These are phyloP conservation scores for Aegle marmelos DNA, from an alignment of 345 rosid genomes.

Conservation along the genomic window DNA sequence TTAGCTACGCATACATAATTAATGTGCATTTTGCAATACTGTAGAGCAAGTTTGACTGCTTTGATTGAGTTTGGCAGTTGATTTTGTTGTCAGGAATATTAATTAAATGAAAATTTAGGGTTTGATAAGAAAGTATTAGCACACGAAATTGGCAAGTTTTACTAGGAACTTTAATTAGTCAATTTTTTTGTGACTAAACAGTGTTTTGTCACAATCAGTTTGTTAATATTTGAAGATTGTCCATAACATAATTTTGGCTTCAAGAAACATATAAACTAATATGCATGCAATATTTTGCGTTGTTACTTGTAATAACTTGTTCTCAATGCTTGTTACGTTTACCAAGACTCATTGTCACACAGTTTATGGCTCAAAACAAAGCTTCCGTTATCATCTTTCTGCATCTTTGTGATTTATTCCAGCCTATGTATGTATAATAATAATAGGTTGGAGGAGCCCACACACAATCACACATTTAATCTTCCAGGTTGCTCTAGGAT, in stretches of 20 bases:
- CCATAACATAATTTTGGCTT: slow-evolving; percentile 3
- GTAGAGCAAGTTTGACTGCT: slow-evolving; percentile 20
- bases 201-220: not conserved
- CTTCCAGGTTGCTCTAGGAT: slow-evolving; percentile 13
- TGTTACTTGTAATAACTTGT: not conserved
- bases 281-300: slow-evolving; percentile 18
- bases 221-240: slow-evolving; percentile 2
- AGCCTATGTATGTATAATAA: not conserved
- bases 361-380: not conserved
- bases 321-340: slow-evolving; percentile 16
- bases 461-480: slow-evolving; percentile 4
- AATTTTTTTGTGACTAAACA: not conserved
- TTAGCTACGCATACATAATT: not conserved
- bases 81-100: slow-evolving; percentile 21
- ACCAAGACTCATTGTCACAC: slow-evolving; percentile 1
- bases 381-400: too few relatives aligned
- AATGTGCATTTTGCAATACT: slow-evolving; percentile 17
- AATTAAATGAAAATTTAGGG: slow-evolving; percentile 21
- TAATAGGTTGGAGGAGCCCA: slow-evolving; percentile 16
- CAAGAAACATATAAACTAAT: slow-evolving; percentile 1
- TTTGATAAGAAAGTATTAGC: slow-evolving; percentile 19
- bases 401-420: not conserved
- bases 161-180: not conserved
- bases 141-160: not conserved
- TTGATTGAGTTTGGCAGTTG: slow-evolving; percentile 18